phyloP scores from a whole-genome alignment of 2,329 filamentous ascomycete genomes.

The Fusarium protoensiforme region DNA sequence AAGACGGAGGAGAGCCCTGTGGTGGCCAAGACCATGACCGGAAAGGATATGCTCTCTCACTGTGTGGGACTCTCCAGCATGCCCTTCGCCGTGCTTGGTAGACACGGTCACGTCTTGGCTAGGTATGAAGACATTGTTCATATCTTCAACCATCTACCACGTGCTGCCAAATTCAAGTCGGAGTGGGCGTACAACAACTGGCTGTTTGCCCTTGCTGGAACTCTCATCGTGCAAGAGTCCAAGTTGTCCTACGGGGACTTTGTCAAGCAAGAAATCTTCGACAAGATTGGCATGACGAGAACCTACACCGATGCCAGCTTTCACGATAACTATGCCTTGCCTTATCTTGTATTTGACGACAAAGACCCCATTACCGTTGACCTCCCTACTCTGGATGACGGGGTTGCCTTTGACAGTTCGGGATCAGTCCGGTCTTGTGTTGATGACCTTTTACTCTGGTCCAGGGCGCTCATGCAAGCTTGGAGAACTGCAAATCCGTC shows the following conservation, averaged over 20 bases:
- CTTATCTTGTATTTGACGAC: neutral
- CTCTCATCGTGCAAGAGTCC: neutral
- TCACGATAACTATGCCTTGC: neutral
- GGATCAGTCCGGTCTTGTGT: constrained; percentile 3
- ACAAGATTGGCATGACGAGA: neutral
- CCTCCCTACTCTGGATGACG: neutral
- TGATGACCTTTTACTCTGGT: neutral
- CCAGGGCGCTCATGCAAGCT: neutral
- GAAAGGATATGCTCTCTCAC: neutral
- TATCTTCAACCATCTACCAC: constrained; percentile 2
- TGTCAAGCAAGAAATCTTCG: neutral
- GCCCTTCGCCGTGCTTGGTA: neutral
- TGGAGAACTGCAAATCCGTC: neutral
- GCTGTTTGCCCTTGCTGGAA: constrained; percentile 2
- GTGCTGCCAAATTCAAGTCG: neutral
- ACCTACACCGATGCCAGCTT: neutral
- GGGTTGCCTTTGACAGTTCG: neutral
- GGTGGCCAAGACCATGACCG: neutral
- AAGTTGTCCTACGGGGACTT: neutral
- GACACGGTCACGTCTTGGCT: neutral
- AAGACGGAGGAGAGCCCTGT: neutral
- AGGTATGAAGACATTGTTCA: neutral
- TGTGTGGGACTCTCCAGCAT: constrained; percentile 1
- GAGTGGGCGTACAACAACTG: constrained; percentile 14
- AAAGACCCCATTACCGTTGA: neutral